Base-by-base conservation (phyloP, 257 asterid genomes). In the Ilex asprella region DNA sequence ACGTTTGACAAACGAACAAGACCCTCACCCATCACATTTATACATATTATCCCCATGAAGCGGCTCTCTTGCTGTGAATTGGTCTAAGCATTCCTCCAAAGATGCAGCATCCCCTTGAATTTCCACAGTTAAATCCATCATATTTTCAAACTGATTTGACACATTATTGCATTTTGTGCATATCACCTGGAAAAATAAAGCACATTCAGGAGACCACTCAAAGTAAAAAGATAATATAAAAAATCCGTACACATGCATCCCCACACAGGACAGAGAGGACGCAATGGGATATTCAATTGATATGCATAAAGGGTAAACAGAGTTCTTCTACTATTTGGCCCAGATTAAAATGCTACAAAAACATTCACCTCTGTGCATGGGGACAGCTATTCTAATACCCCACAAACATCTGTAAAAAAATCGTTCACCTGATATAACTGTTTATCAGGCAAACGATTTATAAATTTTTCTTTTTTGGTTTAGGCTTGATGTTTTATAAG, bases 91-190 rank as follows among this genome's bases (percentile, higher is more conserved):
- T 78, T 89, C 94, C 82, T 89, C 97, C 82, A 93, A 73, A 62
- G 99, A 89, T 68, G 77, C 88, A 75, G 94, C 95, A 78, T 89
- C 95, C 59, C 99, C 99, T 39, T 93, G 95, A 76, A 93, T 93
- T 79, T 93, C 99, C 68, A 93, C 99, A 53, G 95, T 93, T 79
- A 93, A 86, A 81, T 93, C 99, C 99, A 93, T 89, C 95, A 93
- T 85, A 73, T 87, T 93, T 72, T 93, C 99, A 72, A 79, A 82
- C 75, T 89, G 97, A 73, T 87, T 82, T 16, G 99, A 93, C 47
- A 87, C 74, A 62, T 85, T 93, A 65, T 79, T 78, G 86, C 99
- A 93, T 73, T 85, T 75, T n/a, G 95, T 73, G 59, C 99, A 93
- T 73, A 93, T 81, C 70, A 93, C 99, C 99, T 93, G 81, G 7